These are phyloP conservation scores for Cladosporium velox DNA, from an alignment of 2,329 filamentous ascomycete species.

Conservation along the genomic window DNA sequence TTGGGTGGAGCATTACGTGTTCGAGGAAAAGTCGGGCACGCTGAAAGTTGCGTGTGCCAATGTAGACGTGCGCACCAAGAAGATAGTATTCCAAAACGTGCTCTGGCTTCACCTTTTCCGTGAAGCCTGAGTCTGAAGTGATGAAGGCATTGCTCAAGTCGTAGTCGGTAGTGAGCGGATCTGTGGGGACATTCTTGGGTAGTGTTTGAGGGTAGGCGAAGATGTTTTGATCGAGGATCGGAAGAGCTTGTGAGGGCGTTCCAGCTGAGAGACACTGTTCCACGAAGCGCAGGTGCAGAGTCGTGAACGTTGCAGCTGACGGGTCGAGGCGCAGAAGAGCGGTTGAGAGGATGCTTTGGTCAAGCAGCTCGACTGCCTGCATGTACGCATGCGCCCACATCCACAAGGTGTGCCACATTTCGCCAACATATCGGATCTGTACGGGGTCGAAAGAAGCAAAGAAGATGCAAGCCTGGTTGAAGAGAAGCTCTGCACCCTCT, in stretches of 20 bases:
- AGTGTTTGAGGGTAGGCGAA: slow-evolving; percentile 60
- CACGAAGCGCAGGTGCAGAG: slow-evolving; percentile 60
- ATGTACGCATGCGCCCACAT: slow-evolving; percentile 33
- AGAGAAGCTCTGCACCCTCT: slow-evolving; percentile 42
- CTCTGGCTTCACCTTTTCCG: slow-evolving; percentile 53
- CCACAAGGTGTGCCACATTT: slow-evolving; percentile 49
- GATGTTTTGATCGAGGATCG: slow-evolving; percentile 65
- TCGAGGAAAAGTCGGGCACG: slow-evolving; percentile 52
- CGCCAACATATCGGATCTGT: slow-evolving; percentile 57
- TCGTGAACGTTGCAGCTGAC: slow-evolving; percentile 65
- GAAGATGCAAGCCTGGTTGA: slow-evolving; percentile 53
- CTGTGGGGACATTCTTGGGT: slow-evolving; percentile 41
- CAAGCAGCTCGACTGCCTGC: slow-evolving; percentile 22
- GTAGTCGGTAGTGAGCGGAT: slow-evolving; percentile 44
- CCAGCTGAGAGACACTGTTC: slow-evolving; percentile 59
- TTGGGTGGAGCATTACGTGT: slow-evolving; percentile 64
- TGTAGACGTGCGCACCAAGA: slow-evolving; percentile 51
- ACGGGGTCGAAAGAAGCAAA: slow-evolving; percentile 53
- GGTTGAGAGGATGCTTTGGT: slow-evolving; percentile 43
- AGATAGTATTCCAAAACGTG: slow-evolving; percentile 59
- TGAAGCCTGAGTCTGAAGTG: slow-evolving; percentile 59
- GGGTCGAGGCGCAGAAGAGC: slow-evolving; percentile 69
- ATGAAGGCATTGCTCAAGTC: slow-evolving; percentile 59
- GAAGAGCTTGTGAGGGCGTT: slow-evolving; percentile 57
- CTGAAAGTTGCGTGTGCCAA: slow-evolving; percentile 45